Evolutionary conservation across 2,329 filamentous ascomycete species (phyloP), one percentile per base, ranked within the genome.

Genomic region (Allantophomopsis lycopodina): DNA sequence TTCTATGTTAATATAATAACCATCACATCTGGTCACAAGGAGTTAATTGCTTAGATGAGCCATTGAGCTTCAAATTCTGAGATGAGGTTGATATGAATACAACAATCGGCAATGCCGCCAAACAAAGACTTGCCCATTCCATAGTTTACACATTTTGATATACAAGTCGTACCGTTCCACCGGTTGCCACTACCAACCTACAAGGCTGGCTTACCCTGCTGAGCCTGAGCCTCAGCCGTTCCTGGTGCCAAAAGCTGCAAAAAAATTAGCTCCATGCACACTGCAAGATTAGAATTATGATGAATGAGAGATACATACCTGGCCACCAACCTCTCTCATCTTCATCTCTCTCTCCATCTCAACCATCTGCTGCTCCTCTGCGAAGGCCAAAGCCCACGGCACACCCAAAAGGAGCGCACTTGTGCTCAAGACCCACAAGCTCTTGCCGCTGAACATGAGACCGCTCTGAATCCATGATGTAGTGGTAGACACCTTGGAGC

Each of bases 281-380:
- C 12, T 11, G 8, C 33, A 6, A 35, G 14, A 35, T 46, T 36
- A 13, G 42, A 44, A 28, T 53, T 31, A 10, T n/a, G n/a, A n/a
- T n/a, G 17, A n/a, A 23, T 36, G 21, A 35, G 30, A 32, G 17
- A 21, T n/a, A 44, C 46, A 37, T 50, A 80, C 76, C 68, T 94
- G 85, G 57, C 83, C 80, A 47, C 86, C 86, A 55, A 83, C 76
- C 73, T 94, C 85, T 61, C 91, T 83, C 85, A 94, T 91, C 62
- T 83, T 79, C 75, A 88, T 87, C 68, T 95, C 89, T 62, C 87
- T 79, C 76, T 98, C 91, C 86, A 95, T 93, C 69, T 94, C 89
- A 48, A 89, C 71, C 60, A 94, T 78, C 69, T 94, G 85, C 71
- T 95, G 87, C 69, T 98, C 91, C 70, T 98, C 91, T 47, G 83